Conservation (phyloP, 495 filamentous ascomycete genomes). For the Glonium stellatum region DNA sequence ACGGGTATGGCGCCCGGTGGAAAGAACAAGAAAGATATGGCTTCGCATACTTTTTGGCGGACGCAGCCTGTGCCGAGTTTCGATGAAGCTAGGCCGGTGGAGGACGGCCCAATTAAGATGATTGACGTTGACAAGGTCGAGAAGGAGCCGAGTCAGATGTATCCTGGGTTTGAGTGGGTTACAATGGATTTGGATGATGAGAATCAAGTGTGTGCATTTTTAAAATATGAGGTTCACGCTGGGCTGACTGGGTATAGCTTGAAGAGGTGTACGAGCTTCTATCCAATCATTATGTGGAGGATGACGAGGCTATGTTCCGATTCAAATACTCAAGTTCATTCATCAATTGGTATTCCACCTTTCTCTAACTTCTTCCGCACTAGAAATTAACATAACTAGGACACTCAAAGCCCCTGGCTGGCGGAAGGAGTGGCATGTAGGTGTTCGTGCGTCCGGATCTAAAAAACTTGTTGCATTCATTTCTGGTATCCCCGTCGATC, state of each 20-base stretch:
- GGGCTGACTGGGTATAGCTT: conserved; percentile 35
- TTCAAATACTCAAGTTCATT: conserved; percentile 90
- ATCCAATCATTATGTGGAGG: conserved; percentile 91
- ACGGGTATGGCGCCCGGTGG: conserved; percentile 67
- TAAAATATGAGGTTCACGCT: not conserved
- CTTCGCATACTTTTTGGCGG: conserved; percentile 93
- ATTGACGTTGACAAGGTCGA: conserved; percentile 70
- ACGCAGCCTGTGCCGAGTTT: conserved; percentile 93
- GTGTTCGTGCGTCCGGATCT: conserved; percentile 71
- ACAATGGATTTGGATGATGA: conserved; percentile 75
- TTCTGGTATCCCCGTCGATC: conserved; percentile 73
- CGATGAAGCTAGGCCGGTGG: conserved; percentile 23
- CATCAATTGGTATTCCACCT: conserved; percentile 64
- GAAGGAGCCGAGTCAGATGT: conserved; percentile 55
- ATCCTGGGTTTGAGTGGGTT: conserved; percentile 87
- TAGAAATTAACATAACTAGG: conserved; percentile 45
- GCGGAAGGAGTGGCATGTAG: conserved; percentile 91
- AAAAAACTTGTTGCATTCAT: conserved; percentile 89
- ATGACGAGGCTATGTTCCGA: conserved; percentile 91
- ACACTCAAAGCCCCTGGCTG: conserved; percentile 93
- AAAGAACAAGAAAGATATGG: conserved; percentile 94
- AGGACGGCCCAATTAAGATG: conserved; percentile 58
- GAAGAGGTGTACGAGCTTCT: conserved; percentile 84
- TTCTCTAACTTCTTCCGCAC: conserved; percentile 5
- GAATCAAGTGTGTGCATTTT: conserved; percentile 38